Conservation (phyloP, 2,329 filamentous ascomycete genomes). For the Rhinocladiella similis region DNA sequence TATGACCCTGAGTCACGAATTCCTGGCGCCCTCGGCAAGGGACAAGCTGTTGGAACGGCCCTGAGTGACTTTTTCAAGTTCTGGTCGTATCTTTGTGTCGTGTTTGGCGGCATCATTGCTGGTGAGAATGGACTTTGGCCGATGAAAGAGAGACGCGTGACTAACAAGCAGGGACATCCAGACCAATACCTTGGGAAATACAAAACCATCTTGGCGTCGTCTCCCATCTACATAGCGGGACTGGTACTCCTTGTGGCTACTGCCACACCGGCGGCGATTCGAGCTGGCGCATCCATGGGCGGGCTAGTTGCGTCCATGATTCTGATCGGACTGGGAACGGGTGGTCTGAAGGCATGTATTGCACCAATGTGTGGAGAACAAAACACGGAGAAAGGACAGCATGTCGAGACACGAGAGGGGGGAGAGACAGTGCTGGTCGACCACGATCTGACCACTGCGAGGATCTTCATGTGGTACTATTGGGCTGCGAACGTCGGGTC, state of each 20-base stretch:
- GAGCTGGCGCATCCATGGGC: conserved; percentile 51
- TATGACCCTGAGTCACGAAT: neutral
- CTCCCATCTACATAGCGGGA: conserved; percentile 59
- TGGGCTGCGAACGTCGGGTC: conserved; percentile 69
- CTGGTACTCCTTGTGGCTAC: conserved; percentile 57
- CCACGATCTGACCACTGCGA: conserved; percentile 65
- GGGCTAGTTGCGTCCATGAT: conserved; percentile 59
- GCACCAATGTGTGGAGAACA: conserved; percentile 48
- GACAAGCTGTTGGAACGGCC: conserved; percentile 25
- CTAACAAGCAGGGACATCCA: conserved; percentile 31
- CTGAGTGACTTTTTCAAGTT: neutral
- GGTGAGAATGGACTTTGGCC: neutral
- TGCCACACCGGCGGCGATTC: conserved; percentile 53
- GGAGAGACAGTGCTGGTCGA: conserved; percentile 71
- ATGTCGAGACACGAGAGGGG: conserved; percentile 53
- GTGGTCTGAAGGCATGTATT: conserved; percentile 69
- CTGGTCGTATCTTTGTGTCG: neutral
- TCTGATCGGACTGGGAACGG: conserved; percentile 66
- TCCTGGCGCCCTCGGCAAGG: conserved; percentile 30
- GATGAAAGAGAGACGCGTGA: neutral
- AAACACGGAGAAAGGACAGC: conserved; percentile 56
- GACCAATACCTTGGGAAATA: conserved; percentile 59
- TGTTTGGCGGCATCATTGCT: neutral
- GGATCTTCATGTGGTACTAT: conserved; percentile 71
- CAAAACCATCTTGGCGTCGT: conserved; percentile 59